Evolutionary conservation across 192 early-diverging fungal species (phyloP).

Genomic region (Coemansia reversa): DNA sequence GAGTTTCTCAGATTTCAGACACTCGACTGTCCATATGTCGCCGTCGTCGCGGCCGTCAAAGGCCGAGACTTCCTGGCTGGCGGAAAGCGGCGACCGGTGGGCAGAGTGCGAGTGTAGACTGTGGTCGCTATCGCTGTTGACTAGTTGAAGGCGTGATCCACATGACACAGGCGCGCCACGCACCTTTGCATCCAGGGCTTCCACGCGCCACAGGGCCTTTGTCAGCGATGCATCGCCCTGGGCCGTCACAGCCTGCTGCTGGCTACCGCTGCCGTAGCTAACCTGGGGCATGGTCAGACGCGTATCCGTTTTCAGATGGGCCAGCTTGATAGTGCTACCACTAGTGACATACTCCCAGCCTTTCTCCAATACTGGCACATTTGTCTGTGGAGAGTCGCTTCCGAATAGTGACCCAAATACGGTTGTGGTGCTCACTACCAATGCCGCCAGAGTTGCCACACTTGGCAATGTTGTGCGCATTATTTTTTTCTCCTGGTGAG

Average conservation of each 20-base stretch:
- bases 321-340: slow-evolving; percentile 48
- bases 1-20: slow-evolving; percentile 1
- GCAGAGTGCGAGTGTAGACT: slow-evolving; percentile 46
- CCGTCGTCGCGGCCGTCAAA: slow-evolving; percentile 50
- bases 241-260: slow-evolving; percentile 51
- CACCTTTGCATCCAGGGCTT: background rate
- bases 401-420: slow-evolving; percentile 11
- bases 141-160: slow-evolving; percentile 21
- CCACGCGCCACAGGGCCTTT: slow-evolving; percentile 36
- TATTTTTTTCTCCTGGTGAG: background rate
- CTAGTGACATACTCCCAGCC: slow-evolving; percentile 46
- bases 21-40: slow-evolving; percentile 51
- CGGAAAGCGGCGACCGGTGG: slow-evolving; percentile 47
- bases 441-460: background rate
- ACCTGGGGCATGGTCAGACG: slow-evolving; percentile 51
- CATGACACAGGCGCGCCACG: slow-evolving; percentile 34
- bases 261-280: slow-evolving; percentile 53
- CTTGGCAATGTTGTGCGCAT: background rate
- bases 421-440: slow-evolving; percentile 3
- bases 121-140: slow-evolving; percentile 48
- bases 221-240: slow-evolving; percentile 22
- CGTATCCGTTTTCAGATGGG: slow-evolving; percentile 28
- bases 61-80: slow-evolving; percentile 48
- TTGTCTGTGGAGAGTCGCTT: background rate
- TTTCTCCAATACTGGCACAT: slow-evolving; percentile 11